These are phyloP conservation scores for Diplodia corticola DNA, from an alignment of 2,329 filamentous ascomycete species.

Conservation along the genomic window DNA sequence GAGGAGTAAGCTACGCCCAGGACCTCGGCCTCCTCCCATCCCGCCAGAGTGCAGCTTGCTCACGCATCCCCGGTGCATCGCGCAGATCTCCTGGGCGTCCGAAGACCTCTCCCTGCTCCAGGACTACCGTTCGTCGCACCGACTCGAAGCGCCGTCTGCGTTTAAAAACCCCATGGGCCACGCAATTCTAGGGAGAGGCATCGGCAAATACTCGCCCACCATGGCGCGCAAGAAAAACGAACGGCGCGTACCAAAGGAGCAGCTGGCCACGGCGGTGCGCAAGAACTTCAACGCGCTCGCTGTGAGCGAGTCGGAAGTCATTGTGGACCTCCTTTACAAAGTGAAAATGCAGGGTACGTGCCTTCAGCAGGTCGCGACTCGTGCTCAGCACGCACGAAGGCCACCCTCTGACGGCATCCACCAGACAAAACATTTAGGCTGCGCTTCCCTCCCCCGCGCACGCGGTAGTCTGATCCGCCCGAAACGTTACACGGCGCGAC, in stretches of 20 bases:
- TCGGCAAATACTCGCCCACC: constrained; percentile 72
- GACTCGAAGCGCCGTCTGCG: constrained; percentile 67
- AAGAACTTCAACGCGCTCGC: constrained; percentile 83
- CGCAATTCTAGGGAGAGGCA: constrained; percentile 55
- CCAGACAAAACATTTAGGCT: constrained; percentile 51
- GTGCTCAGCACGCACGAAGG: not conserved
- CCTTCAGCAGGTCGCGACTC: not conserved
- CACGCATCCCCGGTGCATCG: not conserved
- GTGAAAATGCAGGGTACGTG: constrained; percentile 59
- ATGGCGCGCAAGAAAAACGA: constrained; percentile 68
- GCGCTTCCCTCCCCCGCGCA: constrained; percentile 41
- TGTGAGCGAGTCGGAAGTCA: constrained; percentile 78
- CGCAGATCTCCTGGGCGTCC: constrained; percentile 63
- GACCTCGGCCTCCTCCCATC: not conserved
- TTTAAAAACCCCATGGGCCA: constrained; percentile 58
- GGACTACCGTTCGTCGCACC: constrained; percentile 72
- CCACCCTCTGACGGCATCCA: constrained; percentile 15
- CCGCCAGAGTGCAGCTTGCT: not conserved
- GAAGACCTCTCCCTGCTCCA: constrained; percentile 70
- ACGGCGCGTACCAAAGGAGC: constrained; percentile 68
- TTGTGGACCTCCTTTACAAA: constrained; percentile 76
- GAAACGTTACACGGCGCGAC: constrained; percentile 32
- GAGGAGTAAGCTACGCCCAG: constrained; percentile 11
- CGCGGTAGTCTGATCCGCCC: constrained; percentile 30
- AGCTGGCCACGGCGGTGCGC: constrained; percentile 69